phyloP scores from a whole-genome alignment of 208 protist species.

The Trypanosoma brucei region DNA sequence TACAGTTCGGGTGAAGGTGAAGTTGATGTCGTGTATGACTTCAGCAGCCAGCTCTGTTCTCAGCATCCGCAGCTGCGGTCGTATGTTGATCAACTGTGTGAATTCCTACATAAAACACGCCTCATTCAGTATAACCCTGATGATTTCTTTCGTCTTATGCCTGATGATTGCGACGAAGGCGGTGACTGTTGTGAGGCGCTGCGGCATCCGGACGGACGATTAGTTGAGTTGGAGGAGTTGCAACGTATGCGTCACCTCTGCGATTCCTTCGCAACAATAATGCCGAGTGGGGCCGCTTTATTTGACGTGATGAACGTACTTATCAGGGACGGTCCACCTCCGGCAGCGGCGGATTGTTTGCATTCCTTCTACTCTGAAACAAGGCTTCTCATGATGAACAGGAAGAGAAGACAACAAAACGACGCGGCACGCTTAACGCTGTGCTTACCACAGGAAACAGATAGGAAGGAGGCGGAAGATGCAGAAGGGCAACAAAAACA shows the following conservation, averaged over 20 bases:
- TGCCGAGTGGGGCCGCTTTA: constrained; percentile 22
- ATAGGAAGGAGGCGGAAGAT: not conserved
- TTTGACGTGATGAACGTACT: constrained; percentile 34
- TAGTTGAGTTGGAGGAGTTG: constrained; percentile 46
- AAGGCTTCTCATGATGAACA: constrained; percentile 20
- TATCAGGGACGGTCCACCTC: constrained; percentile 48
- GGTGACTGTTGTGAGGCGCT: not conserved
- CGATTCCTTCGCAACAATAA: constrained; percentile 29
- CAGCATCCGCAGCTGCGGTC: constrained; percentile 24
- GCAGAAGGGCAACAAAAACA: constrained; percentile 7
- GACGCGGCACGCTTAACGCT: constrained; percentile 52
- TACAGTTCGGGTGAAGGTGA: constrained; percentile 1
- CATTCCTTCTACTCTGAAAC: constrained; percentile 27
- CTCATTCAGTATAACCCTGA: constrained; percentile 78
- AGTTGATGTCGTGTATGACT: not conserved
- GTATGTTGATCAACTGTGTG: constrained; percentile 70
- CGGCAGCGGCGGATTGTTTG: constrained; percentile 11
- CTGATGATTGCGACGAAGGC: constrained; percentile 17
- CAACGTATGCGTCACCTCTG: constrained; percentile 39
- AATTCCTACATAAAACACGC: constrained; percentile 48
- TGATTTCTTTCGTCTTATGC: constrained; percentile 64
- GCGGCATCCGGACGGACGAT: constrained; percentile 37
- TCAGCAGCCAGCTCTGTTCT: not conserved
- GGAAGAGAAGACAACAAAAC: constrained; percentile 27
- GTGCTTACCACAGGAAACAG: not conserved